A percentile compares a stretch with the other conserved stretches of the same genome.
These are phyloP conservation scores for Fomitopsis pulvina DNA, from an alignment of 768 basidiomycete genomes.

Conservation along the genomic window DNA sequence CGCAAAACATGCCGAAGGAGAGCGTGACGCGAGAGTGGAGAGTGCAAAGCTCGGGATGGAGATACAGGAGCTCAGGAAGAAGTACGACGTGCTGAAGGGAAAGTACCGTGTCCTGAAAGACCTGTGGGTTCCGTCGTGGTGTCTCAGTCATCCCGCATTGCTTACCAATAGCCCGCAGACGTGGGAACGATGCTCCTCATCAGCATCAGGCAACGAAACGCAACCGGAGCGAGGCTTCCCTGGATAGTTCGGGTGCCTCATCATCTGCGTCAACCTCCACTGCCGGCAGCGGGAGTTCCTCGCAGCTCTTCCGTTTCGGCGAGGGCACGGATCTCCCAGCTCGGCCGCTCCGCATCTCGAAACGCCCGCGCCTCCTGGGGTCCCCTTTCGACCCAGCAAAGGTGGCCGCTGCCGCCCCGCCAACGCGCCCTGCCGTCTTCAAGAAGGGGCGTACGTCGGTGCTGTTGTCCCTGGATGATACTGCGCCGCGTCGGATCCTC, in stretches of 20 bases:
- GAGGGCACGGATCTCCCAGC: neutral
- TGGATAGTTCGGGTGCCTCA: slow-evolving; percentile 7
- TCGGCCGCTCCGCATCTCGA: slow-evolving; percentile 14
- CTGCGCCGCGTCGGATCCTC: neutral
- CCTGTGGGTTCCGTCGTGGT: slow-evolving; percentile 3
- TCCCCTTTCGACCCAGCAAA: slow-evolving; percentile 17
- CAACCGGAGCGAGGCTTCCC: slow-evolving; percentile 14
- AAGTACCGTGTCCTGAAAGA: slow-evolving; percentile 17
- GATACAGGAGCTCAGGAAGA: slow-evolving; percentile 11
- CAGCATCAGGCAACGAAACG: slow-evolving; percentile 10
- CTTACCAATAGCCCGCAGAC: neutral
- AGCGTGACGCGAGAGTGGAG: slow-evolving; percentile 19
- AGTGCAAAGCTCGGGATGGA: slow-evolving; percentile 15
- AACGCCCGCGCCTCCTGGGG: slow-evolving; percentile 17
- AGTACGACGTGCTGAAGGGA: slow-evolving; percentile 13
- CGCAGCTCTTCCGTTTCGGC: neutral
- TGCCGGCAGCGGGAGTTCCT: neutral
- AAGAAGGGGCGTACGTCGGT: slow-evolving; percentile 5
- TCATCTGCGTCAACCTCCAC: too few relatives aligned
- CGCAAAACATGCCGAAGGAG: slow-evolving; percentile 26
- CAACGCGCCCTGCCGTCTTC: neutral
- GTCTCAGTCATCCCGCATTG: neutral
- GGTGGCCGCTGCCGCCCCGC: neutral
- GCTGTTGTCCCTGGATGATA: slow-evolving; percentile 3
- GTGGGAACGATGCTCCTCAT: neutral